Percentiles rank a stretch among this genome's conserved stretches.
These are phyloP conservation scores for Obelidium mucronatum DNA, from an alignment of 192 early-diverging fungal species.

Conservation along the genomic window DNA sequence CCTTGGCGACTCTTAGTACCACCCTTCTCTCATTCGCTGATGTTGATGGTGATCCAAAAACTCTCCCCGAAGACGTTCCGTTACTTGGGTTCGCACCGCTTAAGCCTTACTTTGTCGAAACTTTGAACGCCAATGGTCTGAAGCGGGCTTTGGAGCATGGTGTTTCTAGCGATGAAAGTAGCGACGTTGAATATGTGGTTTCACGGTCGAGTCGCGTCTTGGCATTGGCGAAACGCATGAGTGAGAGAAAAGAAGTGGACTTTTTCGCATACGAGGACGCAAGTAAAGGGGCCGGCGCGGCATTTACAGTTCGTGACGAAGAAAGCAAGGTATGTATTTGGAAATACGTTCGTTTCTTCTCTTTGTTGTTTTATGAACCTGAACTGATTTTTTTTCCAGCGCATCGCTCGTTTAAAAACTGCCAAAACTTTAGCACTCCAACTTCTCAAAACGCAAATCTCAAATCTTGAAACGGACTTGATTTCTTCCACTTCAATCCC, in stretches of 20 bases:
- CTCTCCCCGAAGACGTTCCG: conserved; percentile 46
- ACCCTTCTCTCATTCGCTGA: conserved; percentile 51
- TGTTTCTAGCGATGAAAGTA: not conserved
- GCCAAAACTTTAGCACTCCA: conserved; percentile 52
- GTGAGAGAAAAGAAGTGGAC: conserved; percentile 34
- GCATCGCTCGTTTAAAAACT: conserved; percentile 14
- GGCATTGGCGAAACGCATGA: conserved; percentile 33
- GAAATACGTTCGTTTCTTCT: too few relatives aligned
- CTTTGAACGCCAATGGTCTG: not conserved
- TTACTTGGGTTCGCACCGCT: conserved; percentile 43
- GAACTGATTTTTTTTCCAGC: not conserved
- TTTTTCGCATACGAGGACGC: conserved; percentile 45
- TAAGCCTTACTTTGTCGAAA: conserved; percentile 30
- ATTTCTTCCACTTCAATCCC: conserved; percentile 24
- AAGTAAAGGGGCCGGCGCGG: not conserved
- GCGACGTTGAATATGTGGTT: not conserved
- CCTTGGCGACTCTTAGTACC: conserved; percentile 45
- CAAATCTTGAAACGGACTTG: conserved; percentile 39
- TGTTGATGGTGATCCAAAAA: conserved; percentile 47
- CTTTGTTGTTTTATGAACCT: conserved; percentile 2
- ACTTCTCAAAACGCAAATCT: conserved; percentile 52
- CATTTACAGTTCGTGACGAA: conserved; percentile 46
- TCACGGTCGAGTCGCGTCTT: conserved; percentile 42
- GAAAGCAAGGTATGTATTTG: conserved; percentile 41
- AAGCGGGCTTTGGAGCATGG: conserved; percentile 1